Base-by-base conservation (phyloP, 768 basidiomycete species). In the Pleurotus tuoliensis region DNA sequence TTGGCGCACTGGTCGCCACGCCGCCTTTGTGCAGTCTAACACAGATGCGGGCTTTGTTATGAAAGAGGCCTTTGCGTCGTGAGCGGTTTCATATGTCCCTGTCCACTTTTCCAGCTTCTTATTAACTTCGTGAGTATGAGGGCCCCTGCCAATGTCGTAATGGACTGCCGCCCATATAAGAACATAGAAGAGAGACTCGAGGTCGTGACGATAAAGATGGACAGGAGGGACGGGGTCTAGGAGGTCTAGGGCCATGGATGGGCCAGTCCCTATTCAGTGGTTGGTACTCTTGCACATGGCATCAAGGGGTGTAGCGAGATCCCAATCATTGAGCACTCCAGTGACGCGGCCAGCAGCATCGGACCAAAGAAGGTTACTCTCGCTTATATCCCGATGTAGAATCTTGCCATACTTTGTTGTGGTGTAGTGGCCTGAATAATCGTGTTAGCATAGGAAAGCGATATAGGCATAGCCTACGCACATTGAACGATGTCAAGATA, bases 401-500 rank as follows among this genome's bases (percentile, higher is more conserved):
- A 71, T 61, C 2, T 56, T 48, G 3, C 61, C 63, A 22, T 51
- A 56, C 3, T 39, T 49, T 39, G 61, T 67, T 0, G 65, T 63
- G 40, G 60, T 61, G 48, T 66, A 61, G 47, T 70, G 69, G 30
- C 65, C 70, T 69, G 22, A 15, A 7, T 38, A 27, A 34, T 30
- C 8, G 38, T 3, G 38, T 46, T 22, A 40, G 4, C 15, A 34
- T 40, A 15, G 46, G 30, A 4, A 4, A 7, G 4, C n/a, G 30
- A n/a, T 6, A 2, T 24, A 2, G 20, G 3, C 7, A 24, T 8
- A 8, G 5, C 3, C 30, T 22, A 37, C 70, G 47, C 41, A 72
- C 72, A 70, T 63, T 69, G 62, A 2, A 72, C 58, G 41, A 68
- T 64, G 25, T 73, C 67, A 12, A 69, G 49, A 38, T 66, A 72